These are phyloP conservation scores for Podaxis pistillaris DNA, from an alignment of 768 basidiomycete genomes.

Conservation along the genomic window DNA sequence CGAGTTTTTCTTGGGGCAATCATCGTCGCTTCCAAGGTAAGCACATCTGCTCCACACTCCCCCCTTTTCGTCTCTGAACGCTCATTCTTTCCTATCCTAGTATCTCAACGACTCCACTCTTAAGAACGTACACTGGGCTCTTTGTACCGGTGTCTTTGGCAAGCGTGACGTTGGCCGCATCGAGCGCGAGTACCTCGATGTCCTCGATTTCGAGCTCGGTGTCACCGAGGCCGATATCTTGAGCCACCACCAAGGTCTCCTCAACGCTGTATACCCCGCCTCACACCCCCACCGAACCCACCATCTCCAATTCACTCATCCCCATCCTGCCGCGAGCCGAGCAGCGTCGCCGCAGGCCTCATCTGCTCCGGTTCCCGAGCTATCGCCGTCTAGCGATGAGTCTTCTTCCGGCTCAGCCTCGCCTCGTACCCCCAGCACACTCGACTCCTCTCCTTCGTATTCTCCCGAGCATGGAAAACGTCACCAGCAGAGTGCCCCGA, in stretches of 20 bases:
- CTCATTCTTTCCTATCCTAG: constrained; percentile 32
- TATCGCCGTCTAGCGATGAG: constrained; percentile 21
- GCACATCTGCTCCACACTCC: constrained; percentile 19
- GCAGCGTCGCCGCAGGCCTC: constrained; percentile 2
- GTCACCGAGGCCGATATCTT: constrained; percentile 66
- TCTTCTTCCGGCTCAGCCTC: constrained; percentile 28
- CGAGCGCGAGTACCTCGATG: constrained; percentile 79
- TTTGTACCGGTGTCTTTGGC: constrained; percentile 81
- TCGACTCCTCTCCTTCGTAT: constrained; percentile 22
- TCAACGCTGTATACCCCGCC: constrained; percentile 21
- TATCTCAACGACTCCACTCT: constrained; percentile 88
- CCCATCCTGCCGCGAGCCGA: constrained; percentile 21
- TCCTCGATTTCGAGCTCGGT: constrained; percentile 72
- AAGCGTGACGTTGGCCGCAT: constrained; percentile 80
- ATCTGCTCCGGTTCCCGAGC: constrained; percentile 13
- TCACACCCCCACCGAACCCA: constrained; percentile 19
- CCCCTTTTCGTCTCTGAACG: constrained; percentile 6
- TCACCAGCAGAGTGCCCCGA: constrained; percentile 12
- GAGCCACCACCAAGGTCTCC: constrained; percentile 42
- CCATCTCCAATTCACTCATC: constrained; percentile 23
- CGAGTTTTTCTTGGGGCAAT: constrained; percentile 90
- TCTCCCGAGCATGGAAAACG: constrained; percentile 16
- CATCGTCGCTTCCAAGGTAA: constrained; percentile 82
- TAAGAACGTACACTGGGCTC: constrained; percentile 89
- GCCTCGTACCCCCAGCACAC: constrained; percentile 25